Evolutionary conservation across 2,329 filamentous ascomycete species (phyloP).

Genomic region (Emergomyces orientalis): DNA sequence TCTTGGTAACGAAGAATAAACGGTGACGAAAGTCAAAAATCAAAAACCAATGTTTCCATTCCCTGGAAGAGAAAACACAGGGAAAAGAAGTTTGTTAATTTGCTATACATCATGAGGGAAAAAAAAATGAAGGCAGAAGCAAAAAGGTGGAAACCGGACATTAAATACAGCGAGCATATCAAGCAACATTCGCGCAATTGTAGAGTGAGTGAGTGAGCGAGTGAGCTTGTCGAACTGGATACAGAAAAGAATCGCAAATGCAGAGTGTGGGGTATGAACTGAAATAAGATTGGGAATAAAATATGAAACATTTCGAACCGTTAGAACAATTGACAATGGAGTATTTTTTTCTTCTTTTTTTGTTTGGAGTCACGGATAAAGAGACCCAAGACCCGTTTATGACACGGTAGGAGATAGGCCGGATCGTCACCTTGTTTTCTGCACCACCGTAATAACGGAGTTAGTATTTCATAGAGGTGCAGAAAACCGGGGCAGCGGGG

Average conservation of each 20-base stretch:
- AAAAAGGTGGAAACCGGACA: background rate
- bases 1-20: background rate
- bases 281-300: slow-evolving; percentile 6
- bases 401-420: slow-evolving; percentile 12
- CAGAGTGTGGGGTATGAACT: slow-evolving; percentile 10
- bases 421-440: slow-evolving; percentile 26
- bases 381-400: slow-evolving; percentile 10
- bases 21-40: slow-evolving; percentile 4
- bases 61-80: slow-evolving; percentile 17
- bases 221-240: slow-evolving; percentile 2
- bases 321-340: background rate
- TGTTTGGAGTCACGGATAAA: background rate
- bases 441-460: slow-evolving; percentile 1
- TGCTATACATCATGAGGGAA: slow-evolving; percentile 6
- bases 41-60: slow-evolving; percentile 14
- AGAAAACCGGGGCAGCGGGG: background rate
- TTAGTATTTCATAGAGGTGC: slow-evolving; percentile 4
- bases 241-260: slow-evolving; percentile 1
- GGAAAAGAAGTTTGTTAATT: slow-evolving; percentile 20
- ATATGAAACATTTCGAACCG: slow-evolving; percentile 7
- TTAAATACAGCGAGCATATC: slow-evolving; percentile 3
- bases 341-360: background rate
- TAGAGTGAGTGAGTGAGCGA: background rate
- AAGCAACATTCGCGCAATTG: slow-evolving; percentile 4
- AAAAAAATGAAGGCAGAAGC: background rate